Evolutionary conservation across 1,139 yeast genomes (phyloP).

Genomic region (Blastobotrys indianensis): DNA sequence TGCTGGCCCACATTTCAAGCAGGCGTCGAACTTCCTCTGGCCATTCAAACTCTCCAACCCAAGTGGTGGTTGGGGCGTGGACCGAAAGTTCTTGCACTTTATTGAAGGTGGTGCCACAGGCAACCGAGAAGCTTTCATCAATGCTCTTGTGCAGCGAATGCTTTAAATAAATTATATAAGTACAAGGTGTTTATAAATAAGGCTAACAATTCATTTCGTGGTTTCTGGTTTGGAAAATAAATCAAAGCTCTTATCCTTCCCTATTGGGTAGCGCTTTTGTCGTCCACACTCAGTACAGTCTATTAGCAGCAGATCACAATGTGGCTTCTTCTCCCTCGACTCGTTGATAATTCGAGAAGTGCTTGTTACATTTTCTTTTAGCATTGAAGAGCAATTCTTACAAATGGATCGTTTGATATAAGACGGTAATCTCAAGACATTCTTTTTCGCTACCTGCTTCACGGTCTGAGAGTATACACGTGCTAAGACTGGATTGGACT

Average conservation of each 20-base stretch:
- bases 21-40: constrained; percentile 99
- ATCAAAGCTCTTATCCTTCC: constrained; percentile 31
- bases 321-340: constrained; percentile 26
- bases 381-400: constrained; percentile 48
- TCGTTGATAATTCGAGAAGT: constrained; percentile 29
- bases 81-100: constrained; percentile 98
- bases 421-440: constrained; percentile 58
- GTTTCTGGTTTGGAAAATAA: constrained; percentile 21
- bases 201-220: neutral
- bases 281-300: constrained; percentile 36
- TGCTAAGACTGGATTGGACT: constrained; percentile 33
- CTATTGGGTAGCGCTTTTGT: constrained; percentile 38
- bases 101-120: constrained; percentile 99
- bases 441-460: constrained; percentile 51
- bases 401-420: constrained; percentile 56
- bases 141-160: constrained; percentile 77
- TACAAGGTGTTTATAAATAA: neutral
- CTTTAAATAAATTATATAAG: constrained; percentile 1
- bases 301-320: constrained; percentile 30
- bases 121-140: constrained; percentile 98
- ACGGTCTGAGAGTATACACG: constrained; percentile 39
- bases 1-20: constrained; percentile 99
- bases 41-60: constrained; percentile 99
- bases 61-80: constrained; percentile 98
- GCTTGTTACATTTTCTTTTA: constrained; percentile 45